Base-by-base conservation (phyloP, 306 rosid genomes). In the Prunus padus region DNA sequence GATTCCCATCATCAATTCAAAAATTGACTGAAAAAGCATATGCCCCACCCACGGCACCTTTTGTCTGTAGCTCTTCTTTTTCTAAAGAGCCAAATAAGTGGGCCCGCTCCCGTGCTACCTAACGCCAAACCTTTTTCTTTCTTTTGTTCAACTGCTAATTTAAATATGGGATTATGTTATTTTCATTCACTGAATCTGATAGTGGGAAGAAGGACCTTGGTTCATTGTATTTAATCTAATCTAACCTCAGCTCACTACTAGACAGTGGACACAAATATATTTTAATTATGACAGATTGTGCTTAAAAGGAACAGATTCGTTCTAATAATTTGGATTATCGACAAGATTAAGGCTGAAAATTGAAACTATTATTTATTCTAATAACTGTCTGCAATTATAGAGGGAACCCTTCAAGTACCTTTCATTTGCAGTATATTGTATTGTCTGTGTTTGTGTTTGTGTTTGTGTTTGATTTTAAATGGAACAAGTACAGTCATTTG, bases 261-360 rank as follows among this genome's bases (percentile, higher is more conserved):
- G 33, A 23, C 30, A 57, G 2, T 25, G 25, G 5, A 55, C 61
- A 3, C 26, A 25, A 42, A 12, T 25, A 62, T 65, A 51, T 50
- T 61, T 15, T 71, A 71, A 63, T 64, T 11, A 72, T 72, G 67
- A 63, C 72, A 65, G 68, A 65, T 54, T 71, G 19, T 79, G 78
- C 55, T 65, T 55, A 26, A 22, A n/a, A n/a, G 30, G 15, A 25
- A 42, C 30, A 60, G 28, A 49, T 71, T 73, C 2, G 44, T 23
- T 49, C 76, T 69, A 61, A n/a, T 74, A 22, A 28, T 74, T 19
- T 30, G 18, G 55, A 72, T 59, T 57, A 72, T 11, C 25, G 25
- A 40, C 54, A 22, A 56, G 42, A 26, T 25, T 8, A 71, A 71
- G 54, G 76, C 37, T 37, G 40, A 37, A 11, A 54, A 55, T 56